These are phyloP conservation scores for Pestalotiopsis sp. DNA, from an alignment of 2,329 filamentous ascomycete genomes.

Conservation along the genomic window DNA sequence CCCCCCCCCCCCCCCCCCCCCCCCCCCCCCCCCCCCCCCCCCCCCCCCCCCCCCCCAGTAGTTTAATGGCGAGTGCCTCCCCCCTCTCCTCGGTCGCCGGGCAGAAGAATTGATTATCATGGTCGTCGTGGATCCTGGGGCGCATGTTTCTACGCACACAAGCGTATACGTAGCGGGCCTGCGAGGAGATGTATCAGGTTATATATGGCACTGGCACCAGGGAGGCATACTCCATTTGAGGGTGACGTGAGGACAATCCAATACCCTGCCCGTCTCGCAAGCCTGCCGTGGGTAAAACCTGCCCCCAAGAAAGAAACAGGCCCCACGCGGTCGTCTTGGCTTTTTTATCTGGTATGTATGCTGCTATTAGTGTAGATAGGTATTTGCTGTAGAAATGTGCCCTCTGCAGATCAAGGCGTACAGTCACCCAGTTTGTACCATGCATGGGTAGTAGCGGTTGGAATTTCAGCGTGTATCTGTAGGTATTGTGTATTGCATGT, in stretches of 20 bases:
- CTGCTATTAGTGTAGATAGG: neutral
- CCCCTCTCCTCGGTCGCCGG: neutral
- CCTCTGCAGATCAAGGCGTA: neutral
- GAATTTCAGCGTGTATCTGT: neutral
- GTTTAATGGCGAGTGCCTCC: neutral
- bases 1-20: too few species aligned
- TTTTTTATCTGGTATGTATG: neutral
- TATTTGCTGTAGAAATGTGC: neutral
- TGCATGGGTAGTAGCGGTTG: constrained; percentile 3
- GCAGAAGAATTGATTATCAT: too few species aligned
- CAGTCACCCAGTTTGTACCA: neutral
- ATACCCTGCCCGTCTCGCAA: constrained; percentile 31
- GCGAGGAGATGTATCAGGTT: constrained; percentile 19
- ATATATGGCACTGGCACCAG: constrained; percentile 14
- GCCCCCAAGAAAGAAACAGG: constrained; percentile 6
- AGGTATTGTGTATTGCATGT: neutral
- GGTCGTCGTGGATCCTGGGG: neutral
- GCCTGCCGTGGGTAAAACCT: constrained; percentile 25
- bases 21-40: too few species aligned
- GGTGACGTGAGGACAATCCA: constrained; percentile 13
- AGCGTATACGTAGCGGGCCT: constrained; percentile 11
- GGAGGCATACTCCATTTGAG: constrained; percentile 9
- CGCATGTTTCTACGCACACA: neutral
- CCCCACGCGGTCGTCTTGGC: constrained; percentile 12
- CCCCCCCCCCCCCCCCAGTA: too few species aligned